Evolutionary conservation across 1,139 yeast species (phyloP).

Genomic region (Zygosaccharomyces sapae): DNA sequence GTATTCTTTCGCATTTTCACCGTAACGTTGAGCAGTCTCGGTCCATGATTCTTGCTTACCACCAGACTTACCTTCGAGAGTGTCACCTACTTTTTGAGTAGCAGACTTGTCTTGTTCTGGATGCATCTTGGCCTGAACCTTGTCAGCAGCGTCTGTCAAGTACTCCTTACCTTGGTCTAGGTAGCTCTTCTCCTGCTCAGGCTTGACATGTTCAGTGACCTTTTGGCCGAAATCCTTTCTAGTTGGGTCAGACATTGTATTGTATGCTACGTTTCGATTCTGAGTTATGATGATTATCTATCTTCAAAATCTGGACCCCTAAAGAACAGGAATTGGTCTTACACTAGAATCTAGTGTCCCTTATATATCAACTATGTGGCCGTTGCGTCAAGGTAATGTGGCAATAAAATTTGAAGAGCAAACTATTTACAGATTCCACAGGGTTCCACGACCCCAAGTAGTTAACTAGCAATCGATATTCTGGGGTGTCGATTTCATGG

Average conservation of each 20-base stretch:
- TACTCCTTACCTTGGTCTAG: conserved; percentile 67
- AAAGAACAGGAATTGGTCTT: neutral
- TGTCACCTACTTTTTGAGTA: conserved; percentile 64
- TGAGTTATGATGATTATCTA: no score
- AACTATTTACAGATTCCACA: neutral
- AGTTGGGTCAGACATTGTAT: conserved; percentile 64
- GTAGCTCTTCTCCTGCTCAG: conserved; percentile 65
- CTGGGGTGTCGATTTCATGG: no score
- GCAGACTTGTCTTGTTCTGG: conserved; percentile 67
- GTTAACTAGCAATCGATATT: no score
- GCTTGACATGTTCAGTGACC: conserved; percentile 61
- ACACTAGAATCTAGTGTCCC: neutral
- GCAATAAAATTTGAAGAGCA: neutral
- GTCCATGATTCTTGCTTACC: conserved; percentile 44
- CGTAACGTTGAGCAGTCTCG: conserved; percentile 58
- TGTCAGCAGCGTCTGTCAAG: conserved; percentile 63
- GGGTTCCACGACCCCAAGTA: neutral
- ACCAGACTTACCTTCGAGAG: conserved; percentile 49
- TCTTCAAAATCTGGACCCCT: neutral
- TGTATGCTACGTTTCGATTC: no score
- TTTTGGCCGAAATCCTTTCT: conserved; percentile 75
- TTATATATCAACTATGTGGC: neutral
- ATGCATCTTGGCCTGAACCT: conserved; percentile 51
- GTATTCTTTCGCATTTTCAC: conserved; percentile 55
- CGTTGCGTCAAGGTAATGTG: no score